These are phyloP conservation scores for Prunus mume DNA, from an alignment of 306 rosid species.

Conservation along the genomic window DNA sequence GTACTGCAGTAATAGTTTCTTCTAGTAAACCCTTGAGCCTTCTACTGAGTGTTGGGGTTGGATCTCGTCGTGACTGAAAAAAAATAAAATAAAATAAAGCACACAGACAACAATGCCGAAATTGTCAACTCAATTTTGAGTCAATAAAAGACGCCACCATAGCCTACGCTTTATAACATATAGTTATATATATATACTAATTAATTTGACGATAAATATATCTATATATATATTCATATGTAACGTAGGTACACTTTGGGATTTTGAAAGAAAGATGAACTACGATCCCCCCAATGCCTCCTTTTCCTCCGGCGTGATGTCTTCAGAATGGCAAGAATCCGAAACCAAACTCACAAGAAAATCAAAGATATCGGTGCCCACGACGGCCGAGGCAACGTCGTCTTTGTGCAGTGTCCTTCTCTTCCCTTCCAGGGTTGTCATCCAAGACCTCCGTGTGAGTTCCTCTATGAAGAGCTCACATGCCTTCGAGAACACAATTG, in stretches of 20 bases:
- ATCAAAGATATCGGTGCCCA: conserved; percentile 63
- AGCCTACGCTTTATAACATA: too few species aligned
- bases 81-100: background rate
- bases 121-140: background rate
- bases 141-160: too few species aligned
- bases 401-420: conserved; percentile 65
- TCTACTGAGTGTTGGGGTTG: too few species aligned
- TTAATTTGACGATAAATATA: background rate
- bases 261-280: background rate
- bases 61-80: too few species aligned
- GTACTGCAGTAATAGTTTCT: too few species aligned
- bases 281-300: background rate
- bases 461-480: conserved; percentile 74
- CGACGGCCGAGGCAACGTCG: conserved; percentile 62
- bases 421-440: conserved; percentile 52
- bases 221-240: too few species aligned
- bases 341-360: conserved; percentile 62
- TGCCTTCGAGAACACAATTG: conserved; percentile 67
- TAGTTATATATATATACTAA: too few species aligned
- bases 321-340: background rate
- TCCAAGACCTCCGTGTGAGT: conserved; percentile 65
- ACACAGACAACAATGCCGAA: background rate
- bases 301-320: background rate
- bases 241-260: background rate
- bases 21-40: too few species aligned